phyloP scores from a whole-genome alignment of 2,329 filamentous ascomycete species.

The Sordariomycetes sp. region DNA sequence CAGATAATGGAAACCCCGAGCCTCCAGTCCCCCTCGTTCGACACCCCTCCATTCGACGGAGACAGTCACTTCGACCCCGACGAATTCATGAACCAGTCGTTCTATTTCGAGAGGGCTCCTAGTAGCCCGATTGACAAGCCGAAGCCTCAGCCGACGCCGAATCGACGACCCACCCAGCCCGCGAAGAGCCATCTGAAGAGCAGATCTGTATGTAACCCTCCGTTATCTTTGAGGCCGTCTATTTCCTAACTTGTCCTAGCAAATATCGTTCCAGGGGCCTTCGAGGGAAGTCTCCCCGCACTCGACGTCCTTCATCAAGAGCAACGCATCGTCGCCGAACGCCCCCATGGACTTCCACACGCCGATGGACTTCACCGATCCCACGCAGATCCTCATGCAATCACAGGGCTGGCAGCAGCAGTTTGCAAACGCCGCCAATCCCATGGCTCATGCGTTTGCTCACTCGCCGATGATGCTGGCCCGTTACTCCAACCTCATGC shows the following conservation, averaged over 20 bases:
- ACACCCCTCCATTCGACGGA: background rate
- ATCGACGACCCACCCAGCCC: conserved; percentile 11
- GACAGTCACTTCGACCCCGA: conserved; percentile 16
- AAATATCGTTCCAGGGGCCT: conserved; percentile 30
- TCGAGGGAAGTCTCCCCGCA: conserved; percentile 43
- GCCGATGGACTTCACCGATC: background rate
- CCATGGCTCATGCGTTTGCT: background rate
- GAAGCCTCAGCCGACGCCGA: conserved; percentile 12
- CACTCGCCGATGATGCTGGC: background rate
- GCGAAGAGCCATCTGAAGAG: conserved; percentile 21
- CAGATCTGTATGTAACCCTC: conserved; percentile 21
- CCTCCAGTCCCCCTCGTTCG: background rate
- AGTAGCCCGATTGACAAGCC: conserved; percentile 39
- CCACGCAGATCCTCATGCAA: background rate
- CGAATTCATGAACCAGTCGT: conserved; percentile 32
- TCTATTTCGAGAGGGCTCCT: conserved; percentile 45
- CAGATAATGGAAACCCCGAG: background rate
- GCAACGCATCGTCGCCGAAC: conserved; percentile 37
- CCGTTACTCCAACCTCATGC: background rate
- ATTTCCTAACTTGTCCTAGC: conserved; percentile 13
- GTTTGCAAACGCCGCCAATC: background rate
- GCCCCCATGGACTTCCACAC: background rate
- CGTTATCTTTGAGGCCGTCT: background rate
- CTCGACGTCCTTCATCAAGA: conserved; percentile 31
- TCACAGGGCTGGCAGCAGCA: background rate